These are phyloP conservation scores for Leishmania arabica DNA, from an alignment of 208 protist species.

Conservation along the genomic window DNA sequence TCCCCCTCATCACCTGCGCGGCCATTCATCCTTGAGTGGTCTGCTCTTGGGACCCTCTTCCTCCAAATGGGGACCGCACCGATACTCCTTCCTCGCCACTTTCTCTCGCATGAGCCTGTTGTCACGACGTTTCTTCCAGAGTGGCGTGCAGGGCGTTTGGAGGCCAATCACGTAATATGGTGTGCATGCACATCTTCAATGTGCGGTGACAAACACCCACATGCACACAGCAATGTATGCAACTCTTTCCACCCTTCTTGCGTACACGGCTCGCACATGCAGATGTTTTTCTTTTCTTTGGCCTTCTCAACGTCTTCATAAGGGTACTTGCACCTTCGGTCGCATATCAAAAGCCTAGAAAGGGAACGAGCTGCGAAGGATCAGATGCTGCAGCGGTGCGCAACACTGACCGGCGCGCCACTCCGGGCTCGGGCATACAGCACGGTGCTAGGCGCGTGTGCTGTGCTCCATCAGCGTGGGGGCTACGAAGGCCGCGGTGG, in stretches of 20 bases:
- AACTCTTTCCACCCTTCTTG: neutral
- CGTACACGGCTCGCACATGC: neutral
- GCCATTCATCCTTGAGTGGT: neutral
- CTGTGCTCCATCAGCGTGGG: conserved; percentile 14
- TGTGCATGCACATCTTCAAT: neutral
- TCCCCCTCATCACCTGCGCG: neutral
- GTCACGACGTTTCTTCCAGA: neutral
- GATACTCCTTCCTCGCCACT: neutral
- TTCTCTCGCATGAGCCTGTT: neutral
- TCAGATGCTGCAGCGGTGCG: conserved; percentile 7
- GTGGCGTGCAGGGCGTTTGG: neutral
- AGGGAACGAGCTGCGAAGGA: neutral
- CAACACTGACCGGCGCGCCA: neutral
- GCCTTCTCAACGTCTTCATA: neutral
- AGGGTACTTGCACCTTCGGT: neutral
- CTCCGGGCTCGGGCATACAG: conserved; percentile 17
- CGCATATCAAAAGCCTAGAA: neutral
- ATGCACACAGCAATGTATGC: conserved; percentile 1
- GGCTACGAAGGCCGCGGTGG: conserved; percentile 6
- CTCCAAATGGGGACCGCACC: neutral
- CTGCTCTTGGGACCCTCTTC: neutral
- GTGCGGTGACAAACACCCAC: neutral
- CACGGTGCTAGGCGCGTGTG: conserved; percentile 1
- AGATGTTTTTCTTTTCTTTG: neutral
- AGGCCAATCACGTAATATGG: neutral